These are phyloP conservation scores for Candida easanensis DNA, from an alignment of 805 yeast species.

Conservation along the genomic window DNA sequence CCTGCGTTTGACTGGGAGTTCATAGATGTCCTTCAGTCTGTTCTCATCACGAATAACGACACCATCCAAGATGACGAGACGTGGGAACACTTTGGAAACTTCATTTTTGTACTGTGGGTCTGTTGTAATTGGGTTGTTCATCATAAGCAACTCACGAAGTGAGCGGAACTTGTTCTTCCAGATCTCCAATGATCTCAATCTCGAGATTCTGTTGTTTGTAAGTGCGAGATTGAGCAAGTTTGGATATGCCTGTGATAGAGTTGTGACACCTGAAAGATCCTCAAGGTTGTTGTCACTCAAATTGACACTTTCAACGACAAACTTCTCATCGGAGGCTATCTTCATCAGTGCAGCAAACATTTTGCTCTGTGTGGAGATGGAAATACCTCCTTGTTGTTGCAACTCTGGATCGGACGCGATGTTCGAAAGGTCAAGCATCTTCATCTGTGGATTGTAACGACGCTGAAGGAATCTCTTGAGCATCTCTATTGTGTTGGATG, in stretches of 20 bases:
- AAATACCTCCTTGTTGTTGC: constrained; percentile 56
- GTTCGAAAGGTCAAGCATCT: constrained; percentile 66
- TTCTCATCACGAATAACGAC: constrained; percentile 71
- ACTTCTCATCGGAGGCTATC: constrained; percentile 56
- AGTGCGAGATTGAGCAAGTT: constrained; percentile 73
- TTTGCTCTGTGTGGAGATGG: constrained; percentile 64
- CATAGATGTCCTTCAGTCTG: constrained; percentile 48
- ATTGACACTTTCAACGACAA: constrained; percentile 64
- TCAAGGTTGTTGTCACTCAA: constrained; percentile 61
- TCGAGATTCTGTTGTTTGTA: constrained; percentile 66
- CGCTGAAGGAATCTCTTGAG: constrained; percentile 57
- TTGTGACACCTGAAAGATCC: constrained; percentile 57
- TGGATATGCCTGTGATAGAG: constrained; percentile 76
- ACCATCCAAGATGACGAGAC: constrained; percentile 75
- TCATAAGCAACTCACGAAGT: constrained; percentile 73
- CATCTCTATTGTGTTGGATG: constrained; percentile 54
- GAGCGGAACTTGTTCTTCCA: constrained; percentile 75
- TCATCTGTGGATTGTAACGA: constrained; percentile 63
- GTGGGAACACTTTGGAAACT: constrained; percentile 73
- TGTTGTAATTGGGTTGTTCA: constrained; percentile 68
- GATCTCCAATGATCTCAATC: constrained; percentile 57
- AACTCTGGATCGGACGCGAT: constrained; percentile 65
- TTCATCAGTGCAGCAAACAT: constrained; percentile 89
- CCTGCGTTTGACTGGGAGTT: constrained; percentile 52
- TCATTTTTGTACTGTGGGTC: constrained; percentile 54